phyloP scores from a whole-genome alignment of 2,329 filamentous ascomycete species.

The Aspergillus sp. region DNA sequence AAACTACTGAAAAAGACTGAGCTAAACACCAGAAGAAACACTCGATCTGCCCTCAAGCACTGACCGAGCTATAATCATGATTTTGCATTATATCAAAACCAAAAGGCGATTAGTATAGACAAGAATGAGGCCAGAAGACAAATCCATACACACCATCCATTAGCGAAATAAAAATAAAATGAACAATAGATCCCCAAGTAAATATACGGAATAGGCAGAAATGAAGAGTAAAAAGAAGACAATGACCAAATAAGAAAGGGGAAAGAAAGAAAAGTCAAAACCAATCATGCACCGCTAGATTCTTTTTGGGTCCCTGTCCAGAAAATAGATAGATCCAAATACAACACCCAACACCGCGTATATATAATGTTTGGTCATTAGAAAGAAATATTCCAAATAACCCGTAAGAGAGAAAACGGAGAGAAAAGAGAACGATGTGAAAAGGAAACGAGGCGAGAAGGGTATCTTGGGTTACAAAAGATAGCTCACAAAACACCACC shows the following conservation, averaged over 20 bases:
- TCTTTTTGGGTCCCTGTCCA: neutral
- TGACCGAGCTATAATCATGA: too few relatives aligned
- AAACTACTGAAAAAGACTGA: too few relatives aligned
- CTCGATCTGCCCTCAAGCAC: too few relatives aligned
- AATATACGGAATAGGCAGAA: slow-evolving; percentile 1
- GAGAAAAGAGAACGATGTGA: neutral
- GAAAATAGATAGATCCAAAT: neutral
- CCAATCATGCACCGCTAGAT: neutral
- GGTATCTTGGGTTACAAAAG: neutral
- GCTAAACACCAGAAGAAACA: too few relatives aligned
- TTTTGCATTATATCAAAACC: too few relatives aligned
- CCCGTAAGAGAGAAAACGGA: neutral
- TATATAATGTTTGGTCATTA: neutral
- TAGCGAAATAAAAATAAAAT: slow-evolving; percentile 1
- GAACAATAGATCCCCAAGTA: neutral
- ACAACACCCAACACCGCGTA: slow-evolving; percentile 3
- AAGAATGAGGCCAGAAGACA: too few relatives aligned
- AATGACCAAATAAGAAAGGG: neutral
- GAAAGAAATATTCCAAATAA: neutral
- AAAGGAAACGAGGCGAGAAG: neutral
- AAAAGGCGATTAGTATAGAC: too few relatives aligned
- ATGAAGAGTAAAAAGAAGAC: neutral
- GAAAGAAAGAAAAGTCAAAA: neutral
- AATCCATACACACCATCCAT: neutral
- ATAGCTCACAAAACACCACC: slow-evolving; percentile 24